A percentile compares a stretch with the other conserved stretches of the same genome.
These are phyloP conservation scores for Kodamaea suecica DNA, from an alignment of 1,139 yeast genomes.

Conservation along the genomic window DNA sequence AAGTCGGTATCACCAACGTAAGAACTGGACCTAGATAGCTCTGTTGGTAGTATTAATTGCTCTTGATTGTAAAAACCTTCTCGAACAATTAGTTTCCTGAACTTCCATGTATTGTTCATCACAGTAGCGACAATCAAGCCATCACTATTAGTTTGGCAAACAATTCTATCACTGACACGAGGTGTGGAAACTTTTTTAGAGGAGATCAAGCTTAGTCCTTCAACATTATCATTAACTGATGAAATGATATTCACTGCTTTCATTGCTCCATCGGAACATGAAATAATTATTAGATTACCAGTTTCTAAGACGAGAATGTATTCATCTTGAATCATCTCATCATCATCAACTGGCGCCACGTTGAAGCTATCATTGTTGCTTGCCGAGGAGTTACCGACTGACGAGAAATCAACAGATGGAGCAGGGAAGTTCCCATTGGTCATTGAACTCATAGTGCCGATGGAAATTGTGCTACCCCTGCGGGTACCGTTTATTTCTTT, in stretches of 20 bases:
- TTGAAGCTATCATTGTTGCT: slow-evolving; percentile 4
- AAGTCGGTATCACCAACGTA: slow-evolving; percentile 18
- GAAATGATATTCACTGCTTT: slow-evolving; percentile 25
- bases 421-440: slow-evolving; percentile 40
- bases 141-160: slow-evolving; percentile 51
- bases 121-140: slow-evolving; percentile 61
- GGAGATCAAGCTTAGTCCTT: slow-evolving; percentile 34
- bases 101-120: slow-evolving; percentile 65
- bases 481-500: slow-evolving; percentile 21
- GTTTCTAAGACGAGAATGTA: slow-evolving; percentile 34
- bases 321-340: slow-evolving; percentile 23
- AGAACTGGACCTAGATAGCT: slow-evolving; percentile 19
- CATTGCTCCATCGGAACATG: slow-evolving; percentile 47
- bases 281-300: slow-evolving; percentile 47
- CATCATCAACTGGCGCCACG: slow-evolving; percentile 7
- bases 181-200: slow-evolving; percentile 64
- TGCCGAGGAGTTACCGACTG: background rate
- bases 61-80: slow-evolving; percentile 48
- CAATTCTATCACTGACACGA: slow-evolving; percentile 68
- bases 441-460: slow-evolving; percentile 14
- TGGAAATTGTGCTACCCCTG: slow-evolving; percentile 29
- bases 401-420: slow-evolving; percentile 10
- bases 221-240: slow-evolving; percentile 19
- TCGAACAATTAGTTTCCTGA: slow-evolving; percentile 47
- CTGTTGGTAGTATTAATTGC: slow-evolving; percentile 29